These are phyloP conservation scores for Halophytophthora batemanensis DNA, from an alignment of 352 stramenopile species.

Conservation along the genomic window DNA sequence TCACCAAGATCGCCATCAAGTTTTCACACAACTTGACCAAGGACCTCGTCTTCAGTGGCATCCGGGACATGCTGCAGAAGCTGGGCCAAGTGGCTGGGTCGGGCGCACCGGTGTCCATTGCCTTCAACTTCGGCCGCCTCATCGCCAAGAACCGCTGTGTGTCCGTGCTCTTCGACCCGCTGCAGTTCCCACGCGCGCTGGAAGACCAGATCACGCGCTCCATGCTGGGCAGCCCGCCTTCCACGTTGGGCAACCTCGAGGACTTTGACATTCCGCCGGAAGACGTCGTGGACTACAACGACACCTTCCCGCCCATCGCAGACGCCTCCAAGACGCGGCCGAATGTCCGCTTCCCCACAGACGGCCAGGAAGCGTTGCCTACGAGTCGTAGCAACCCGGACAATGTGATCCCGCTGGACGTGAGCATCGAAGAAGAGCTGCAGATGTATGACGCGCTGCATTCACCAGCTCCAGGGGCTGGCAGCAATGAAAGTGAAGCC, in stretches of 20 bases:
- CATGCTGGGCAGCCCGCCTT: constrained; percentile 43
- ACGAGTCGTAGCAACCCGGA: constrained; percentile 52
- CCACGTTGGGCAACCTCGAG: constrained; percentile 41
- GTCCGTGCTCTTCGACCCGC: constrained; percentile 67
- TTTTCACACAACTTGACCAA: constrained; percentile 75
- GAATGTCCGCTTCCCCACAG: constrained; percentile 27
- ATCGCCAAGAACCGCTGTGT: constrained; percentile 77
- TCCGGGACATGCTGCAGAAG: constrained; percentile 71
- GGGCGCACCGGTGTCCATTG: constrained; percentile 53
- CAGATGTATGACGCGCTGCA: constrained; percentile 42
- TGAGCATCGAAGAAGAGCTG: constrained; percentile 55
- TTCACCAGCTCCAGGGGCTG: constrained; percentile 23
- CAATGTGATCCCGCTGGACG: constrained; percentile 40
- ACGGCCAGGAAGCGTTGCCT: constrained; percentile 36
- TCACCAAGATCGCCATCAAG: constrained; percentile 83
- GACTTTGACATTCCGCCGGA: constrained; percentile 61
- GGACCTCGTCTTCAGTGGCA: constrained; percentile 62
- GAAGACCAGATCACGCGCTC: constrained; percentile 61
- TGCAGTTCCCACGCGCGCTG: constrained; percentile 52
- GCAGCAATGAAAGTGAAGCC: constrained; percentile 5
- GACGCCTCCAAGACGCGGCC: constrained; percentile 14
- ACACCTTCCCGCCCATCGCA: constrained; percentile 8
- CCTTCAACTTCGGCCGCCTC: constrained; percentile 62
- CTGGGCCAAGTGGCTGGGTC: constrained; percentile 60
- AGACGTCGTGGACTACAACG: constrained; percentile 31